phyloP scores from a whole-genome alignment of 192 early-diverging fungal species.

The Phlyctochytrium bullatum region DNA sequence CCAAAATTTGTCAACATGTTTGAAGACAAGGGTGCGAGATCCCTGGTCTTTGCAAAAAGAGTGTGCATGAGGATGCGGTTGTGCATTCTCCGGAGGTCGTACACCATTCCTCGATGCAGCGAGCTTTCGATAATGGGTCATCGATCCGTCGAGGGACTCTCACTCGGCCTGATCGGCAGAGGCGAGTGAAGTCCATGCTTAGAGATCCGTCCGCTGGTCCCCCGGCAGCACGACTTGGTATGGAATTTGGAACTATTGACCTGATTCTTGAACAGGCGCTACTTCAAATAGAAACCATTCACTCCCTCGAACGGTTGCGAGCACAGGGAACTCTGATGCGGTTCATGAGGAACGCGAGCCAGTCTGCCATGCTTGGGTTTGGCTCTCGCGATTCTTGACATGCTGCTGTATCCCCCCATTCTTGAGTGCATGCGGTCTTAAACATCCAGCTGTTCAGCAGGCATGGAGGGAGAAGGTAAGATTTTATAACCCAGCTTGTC shows the following conservation, averaged over 20 bases:
- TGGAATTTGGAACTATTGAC: neutral
- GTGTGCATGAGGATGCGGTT: no score
- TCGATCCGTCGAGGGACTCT: neutral
- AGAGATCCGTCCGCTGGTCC: neutral
- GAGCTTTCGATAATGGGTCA: no score
- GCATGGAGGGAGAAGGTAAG: slow-evolving; percentile 57
- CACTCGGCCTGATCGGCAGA: neutral
- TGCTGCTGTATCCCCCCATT: slow-evolving; percentile 35
- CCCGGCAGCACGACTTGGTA: neutral
- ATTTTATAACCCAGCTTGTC: neutral
- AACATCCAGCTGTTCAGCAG: slow-evolving; percentile 34
- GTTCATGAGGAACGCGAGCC: neutral
- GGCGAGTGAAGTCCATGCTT: neutral
- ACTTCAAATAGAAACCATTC: neutral
- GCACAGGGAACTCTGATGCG: neutral
- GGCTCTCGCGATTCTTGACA: slow-evolving; percentile 34
- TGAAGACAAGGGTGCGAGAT: no score
- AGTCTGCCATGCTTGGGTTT: slow-evolving; percentile 21
- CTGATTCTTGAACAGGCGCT: neutral
- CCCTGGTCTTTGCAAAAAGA: no score
- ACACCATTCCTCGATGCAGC: no score
- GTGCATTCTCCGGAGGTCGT: no score
- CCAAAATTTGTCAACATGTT: no score
- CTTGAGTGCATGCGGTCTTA: slow-evolving; percentile 28
- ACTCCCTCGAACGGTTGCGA: neutral